Percentiles rank a stretch among this genome's conserved stretches.
Evolutionary conservation across 768 basidiomycete genomes (phyloP).

Genomic region (Lactarius evosmus): DNA sequence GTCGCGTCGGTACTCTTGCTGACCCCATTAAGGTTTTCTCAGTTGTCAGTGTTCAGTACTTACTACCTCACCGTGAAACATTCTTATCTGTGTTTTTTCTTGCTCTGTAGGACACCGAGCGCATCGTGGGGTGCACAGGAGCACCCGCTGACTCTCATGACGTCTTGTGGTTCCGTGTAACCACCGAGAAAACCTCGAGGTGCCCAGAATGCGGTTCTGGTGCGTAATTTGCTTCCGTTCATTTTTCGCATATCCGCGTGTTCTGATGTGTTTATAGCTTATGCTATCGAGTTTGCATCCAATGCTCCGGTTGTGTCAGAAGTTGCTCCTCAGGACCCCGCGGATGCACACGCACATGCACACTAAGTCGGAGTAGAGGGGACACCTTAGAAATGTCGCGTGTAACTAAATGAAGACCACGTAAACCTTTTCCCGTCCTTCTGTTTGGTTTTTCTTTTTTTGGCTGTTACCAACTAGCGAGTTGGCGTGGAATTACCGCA

Average conservation of each 20-base stretch:
- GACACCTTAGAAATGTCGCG: constrained; percentile 16
- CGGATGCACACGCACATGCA: constrained; percentile 20
- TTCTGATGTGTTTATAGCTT: constrained; percentile 45
- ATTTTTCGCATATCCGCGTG: not conserved
- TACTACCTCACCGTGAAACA: not conserved
- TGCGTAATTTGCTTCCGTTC: constrained; percentile 38
- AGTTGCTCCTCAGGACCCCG: constrained; percentile 24
- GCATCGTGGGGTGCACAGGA: constrained; percentile 93
- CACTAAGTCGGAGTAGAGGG: constrained; percentile 10
- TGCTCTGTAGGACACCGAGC: constrained; percentile 61
- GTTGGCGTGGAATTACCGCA: not conserved
- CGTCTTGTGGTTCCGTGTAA: constrained; percentile 76
- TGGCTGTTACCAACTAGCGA: not conserved
- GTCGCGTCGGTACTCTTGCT: constrained; percentile 80
- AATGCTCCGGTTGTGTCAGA: constrained; percentile 18
- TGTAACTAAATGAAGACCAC: constrained; percentile 16
- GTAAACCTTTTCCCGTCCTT: not conserved
- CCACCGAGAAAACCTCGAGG: constrained; percentile 63
- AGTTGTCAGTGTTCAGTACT: constrained; percentile 53
- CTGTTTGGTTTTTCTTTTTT: not conserved
- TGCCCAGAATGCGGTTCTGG: constrained; percentile 95
- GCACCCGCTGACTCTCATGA: constrained; percentile 95
- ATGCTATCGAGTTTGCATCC: constrained; percentile 51
- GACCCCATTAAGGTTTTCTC: constrained; percentile 87
- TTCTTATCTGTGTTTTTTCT: constrained; percentile 13